A percentile compares a stretch with the other conserved stretches of the same genome.
phyloP scores from a whole-genome alignment of 2,329 filamentous ascomycete genomes.

The Neophaeococcomyces mojaviensis region DNA sequence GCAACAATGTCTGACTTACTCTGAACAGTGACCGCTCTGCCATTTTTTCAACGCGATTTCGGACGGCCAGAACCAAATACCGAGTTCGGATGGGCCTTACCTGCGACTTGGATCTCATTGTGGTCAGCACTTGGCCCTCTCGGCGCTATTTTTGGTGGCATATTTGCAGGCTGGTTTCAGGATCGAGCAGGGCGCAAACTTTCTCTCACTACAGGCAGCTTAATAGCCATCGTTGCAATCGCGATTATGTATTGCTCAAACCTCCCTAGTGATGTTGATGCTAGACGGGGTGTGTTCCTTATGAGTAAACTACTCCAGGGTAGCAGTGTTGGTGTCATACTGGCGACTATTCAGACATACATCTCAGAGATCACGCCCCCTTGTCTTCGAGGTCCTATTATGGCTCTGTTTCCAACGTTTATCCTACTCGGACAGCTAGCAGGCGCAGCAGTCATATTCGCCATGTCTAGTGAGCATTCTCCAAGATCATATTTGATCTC shows the following conservation, averaged over 20 bases:
- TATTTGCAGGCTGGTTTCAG: constrained; percentile 33
- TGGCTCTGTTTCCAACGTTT: constrained; percentile 45
- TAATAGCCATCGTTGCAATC: constrained; percentile 33
- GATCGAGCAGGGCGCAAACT: constrained; percentile 35
- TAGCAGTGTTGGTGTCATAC: constrained; percentile 38
- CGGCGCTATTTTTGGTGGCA: constrained; percentile 32
- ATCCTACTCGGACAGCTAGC: constrained; percentile 43
- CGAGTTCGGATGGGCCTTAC: constrained; percentile 32
- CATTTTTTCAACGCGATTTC: constrained; percentile 22
- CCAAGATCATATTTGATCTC: constrained; percentile 21
- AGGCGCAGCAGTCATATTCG: constrained; percentile 38
- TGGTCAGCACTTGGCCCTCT: constrained; percentile 37
- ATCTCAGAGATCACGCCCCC: constrained; percentile 44
- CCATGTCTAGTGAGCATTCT: background rate
- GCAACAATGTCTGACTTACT: too few relatives aligned
- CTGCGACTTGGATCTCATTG: constrained; percentile 39
- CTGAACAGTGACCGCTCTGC: constrained; percentile 25
- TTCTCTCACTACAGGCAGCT: constrained; percentile 30
- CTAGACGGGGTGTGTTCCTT: constrained; percentile 35
- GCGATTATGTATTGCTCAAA: constrained; percentile 30
- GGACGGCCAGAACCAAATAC: background rate
- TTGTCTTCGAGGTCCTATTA: constrained; percentile 39
- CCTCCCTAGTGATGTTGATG: constrained; percentile 21
- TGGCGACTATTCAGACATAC: constrained; percentile 40
- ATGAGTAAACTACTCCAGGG: constrained; percentile 42